A percentile compares a stretch with the other conserved stretches of the same genome.
Evolutionary conservation across 495 filamentous ascomycete genomes (phyloP).

Genomic region (Pyrenula massariospora): DNA sequence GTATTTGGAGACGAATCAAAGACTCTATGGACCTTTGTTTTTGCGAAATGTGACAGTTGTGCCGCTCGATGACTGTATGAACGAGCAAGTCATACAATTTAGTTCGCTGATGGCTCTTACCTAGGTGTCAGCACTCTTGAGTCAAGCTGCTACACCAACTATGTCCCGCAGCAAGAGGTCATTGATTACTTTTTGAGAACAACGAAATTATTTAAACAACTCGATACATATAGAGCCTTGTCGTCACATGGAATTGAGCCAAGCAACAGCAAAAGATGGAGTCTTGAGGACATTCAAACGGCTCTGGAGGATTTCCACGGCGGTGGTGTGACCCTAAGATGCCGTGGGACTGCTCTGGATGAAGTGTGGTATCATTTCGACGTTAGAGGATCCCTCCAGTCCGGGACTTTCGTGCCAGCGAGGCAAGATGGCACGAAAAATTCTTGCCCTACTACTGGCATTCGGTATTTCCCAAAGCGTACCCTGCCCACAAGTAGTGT

Average conservation of each 20-base stretch:
- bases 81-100: no score
- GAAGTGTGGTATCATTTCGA: constrained; percentile 84
- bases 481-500: constrained; percentile 13
- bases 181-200: constrained; percentile 50
- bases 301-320: constrained; percentile 56
- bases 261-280: constrained; percentile 40
- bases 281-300: constrained; percentile 44
- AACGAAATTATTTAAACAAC: constrained; percentile 32
- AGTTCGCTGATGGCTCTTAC: no score
- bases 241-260: constrained; percentile 35
- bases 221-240: constrained; percentile 35
- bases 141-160: constrained; percentile 59
- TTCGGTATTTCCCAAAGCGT: constrained; percentile 58
- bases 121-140: constrained; percentile 50
- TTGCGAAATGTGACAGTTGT: no score
- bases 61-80: no score
- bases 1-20: no score
- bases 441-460: constrained; percentile 46
- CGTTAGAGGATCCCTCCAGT: constrained; percentile 64
- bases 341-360: constrained; percentile 46
- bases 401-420: constrained; percentile 59
- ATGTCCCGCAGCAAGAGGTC: constrained; percentile 49
- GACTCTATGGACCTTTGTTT: no score
- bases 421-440: constrained; percentile 50
- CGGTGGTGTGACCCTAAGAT: constrained; percentile 56